Conservation (phyloP, 495 filamentous ascomycete genomes). For the Trichoderma parareesei region DNA sequence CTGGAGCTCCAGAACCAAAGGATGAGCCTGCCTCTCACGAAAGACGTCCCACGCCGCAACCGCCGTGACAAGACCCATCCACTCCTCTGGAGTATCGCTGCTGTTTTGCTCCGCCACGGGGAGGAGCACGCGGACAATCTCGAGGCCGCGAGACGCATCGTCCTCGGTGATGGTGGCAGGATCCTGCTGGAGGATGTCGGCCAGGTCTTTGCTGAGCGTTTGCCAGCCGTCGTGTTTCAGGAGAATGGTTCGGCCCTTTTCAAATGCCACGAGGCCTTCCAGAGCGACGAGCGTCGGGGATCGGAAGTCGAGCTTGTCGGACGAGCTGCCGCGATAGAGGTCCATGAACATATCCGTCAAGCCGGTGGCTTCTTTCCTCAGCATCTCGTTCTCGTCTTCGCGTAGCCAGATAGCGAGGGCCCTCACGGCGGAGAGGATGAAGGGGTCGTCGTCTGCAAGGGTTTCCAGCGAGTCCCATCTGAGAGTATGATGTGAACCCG, state of each 20-base stretch:
- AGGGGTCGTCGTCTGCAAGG: slow-evolving; percentile 31
- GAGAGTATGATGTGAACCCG: slow-evolving; percentile 31
- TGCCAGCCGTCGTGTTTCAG: slow-evolving; percentile 41
- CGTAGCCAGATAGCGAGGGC: slow-evolving; percentile 52
- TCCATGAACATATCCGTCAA: slow-evolving; percentile 51
- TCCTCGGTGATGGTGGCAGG: slow-evolving; percentile 11
- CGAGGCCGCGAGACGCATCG: slow-evolving; percentile 34
- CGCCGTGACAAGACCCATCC: slow-evolving; percentile 37
- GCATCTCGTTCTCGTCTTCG: slow-evolving; percentile 52
- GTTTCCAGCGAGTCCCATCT: slow-evolving; percentile 43
- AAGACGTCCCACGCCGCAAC: slow-evolving; percentile 30
- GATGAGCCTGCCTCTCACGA: slow-evolving; percentile 9
- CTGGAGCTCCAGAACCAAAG: slow-evolving; percentile 35
- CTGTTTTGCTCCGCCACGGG: slow-evolving; percentile 35
- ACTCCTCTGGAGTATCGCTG: slow-evolving; percentile 33
- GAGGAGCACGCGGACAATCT: slow-evolving; percentile 45
- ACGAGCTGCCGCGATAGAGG: slow-evolving; percentile 36
- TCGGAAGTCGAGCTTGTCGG: slow-evolving; percentile 35
- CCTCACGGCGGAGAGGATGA: slow-evolving; percentile 45
- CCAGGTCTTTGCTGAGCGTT: slow-evolving; percentile 38
- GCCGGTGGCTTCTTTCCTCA: slow-evolving; percentile 45
- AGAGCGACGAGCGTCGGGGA: slow-evolving; percentile 45
- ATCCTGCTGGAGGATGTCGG: slow-evolving; percentile 25
- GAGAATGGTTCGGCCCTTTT: slow-evolving; percentile 38
- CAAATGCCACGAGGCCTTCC: slow-evolving; percentile 39